Evolutionary conservation across 805 yeast genomes (phyloP).

Genomic region (Lipomyces kockii): DNA sequence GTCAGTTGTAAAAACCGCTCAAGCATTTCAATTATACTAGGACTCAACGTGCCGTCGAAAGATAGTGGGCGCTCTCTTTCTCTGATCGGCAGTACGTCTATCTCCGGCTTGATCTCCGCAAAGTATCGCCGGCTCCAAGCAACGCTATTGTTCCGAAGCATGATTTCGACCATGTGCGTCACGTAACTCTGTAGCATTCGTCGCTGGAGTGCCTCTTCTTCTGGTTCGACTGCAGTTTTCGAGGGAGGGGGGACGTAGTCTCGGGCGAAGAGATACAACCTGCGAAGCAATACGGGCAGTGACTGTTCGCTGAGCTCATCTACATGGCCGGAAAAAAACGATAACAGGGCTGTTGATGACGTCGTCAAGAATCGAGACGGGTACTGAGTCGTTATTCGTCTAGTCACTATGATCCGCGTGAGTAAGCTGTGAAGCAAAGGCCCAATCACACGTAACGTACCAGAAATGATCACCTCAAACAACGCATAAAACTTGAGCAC

Average conservation of each 20-base stretch:
- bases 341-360: conserved; percentile 63
- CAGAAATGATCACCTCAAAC: conserved; percentile 63
- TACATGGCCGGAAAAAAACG: conserved; percentile 54
- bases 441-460: conserved; percentile 5
- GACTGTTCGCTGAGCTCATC: conserved; percentile 44
- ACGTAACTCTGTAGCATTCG: conserved; percentile 66
- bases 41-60: conserved; percentile 30
- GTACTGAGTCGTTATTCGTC: conserved; percentile 65
- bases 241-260: conserved; percentile 57
- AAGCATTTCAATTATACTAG: conserved; percentile 45
- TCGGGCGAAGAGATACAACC: conserved; percentile 61
- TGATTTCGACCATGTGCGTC: conserved; percentile 56
- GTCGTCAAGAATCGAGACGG: conserved; percentile 82
- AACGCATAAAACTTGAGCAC: conserved; percentile 67
- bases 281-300: conserved; percentile 56
- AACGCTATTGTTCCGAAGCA: conserved; percentile 43
- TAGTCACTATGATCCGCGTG: conserved; percentile 36
- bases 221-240: conserved; percentile 49
- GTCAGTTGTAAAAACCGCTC: conserved; percentile 56
- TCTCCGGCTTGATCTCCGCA: conserved; percentile 43
- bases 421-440: neutral
- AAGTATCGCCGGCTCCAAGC: conserved; percentile 45
- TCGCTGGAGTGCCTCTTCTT: conserved; percentile 57
- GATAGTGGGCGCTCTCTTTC: conserved; percentile 42
- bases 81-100: conserved; percentile 39